phyloP scores from a whole-genome alignment of 1,284 basidiomycete species.

The Ceratobasidium sp. region DNA sequence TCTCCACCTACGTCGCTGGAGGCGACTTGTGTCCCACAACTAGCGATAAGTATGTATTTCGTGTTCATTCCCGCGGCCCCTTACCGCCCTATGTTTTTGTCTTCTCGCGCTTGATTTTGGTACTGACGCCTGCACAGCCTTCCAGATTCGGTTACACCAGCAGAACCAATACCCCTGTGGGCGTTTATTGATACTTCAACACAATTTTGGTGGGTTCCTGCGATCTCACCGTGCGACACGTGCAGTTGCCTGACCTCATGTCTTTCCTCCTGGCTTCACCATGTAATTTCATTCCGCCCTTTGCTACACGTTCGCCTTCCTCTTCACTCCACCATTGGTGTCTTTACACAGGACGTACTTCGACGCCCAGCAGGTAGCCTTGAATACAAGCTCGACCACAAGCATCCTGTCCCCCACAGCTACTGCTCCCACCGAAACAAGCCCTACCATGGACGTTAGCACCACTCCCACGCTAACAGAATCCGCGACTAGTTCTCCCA shows the following conservation, averaged over 20 bases:
- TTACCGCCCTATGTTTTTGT: background rate
- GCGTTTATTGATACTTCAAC: slow-evolving; percentile 29
- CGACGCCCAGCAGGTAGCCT: background rate
- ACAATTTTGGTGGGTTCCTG: slow-evolving; percentile 33
- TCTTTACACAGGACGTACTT: slow-evolving; percentile 14
- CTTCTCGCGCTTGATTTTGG: background rate
- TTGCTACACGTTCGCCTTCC: slow-evolving; percentile 14
- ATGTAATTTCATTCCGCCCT: slow-evolving; percentile 11
- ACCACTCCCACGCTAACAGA: slow-evolving; percentile 23
- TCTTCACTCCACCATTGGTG: background rate
- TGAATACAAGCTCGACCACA: slow-evolving; percentile 15
- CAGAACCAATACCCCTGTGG: slow-evolving; percentile 21
- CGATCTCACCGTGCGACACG: slow-evolving; percentile 21
- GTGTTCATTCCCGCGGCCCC: background rate
- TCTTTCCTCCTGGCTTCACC: slow-evolving; percentile 14
- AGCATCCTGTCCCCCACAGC: background rate
- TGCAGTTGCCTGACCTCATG: slow-evolving; percentile 20
- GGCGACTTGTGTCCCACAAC: slow-evolving; percentile 11
- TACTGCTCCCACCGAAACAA: background rate
- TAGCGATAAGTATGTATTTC: slow-evolving; percentile 6
- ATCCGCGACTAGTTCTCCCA: slow-evolving; percentile 8
- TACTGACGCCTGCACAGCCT: slow-evolving; percentile 28
- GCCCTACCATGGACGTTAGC: background rate
- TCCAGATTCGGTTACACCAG: slow-evolving; percentile 11
- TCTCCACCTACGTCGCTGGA: slow-evolving; percentile 14